Conservation (phyloP, 768 basidiomycete species). For the Infundibulicybe gibba region DNA sequence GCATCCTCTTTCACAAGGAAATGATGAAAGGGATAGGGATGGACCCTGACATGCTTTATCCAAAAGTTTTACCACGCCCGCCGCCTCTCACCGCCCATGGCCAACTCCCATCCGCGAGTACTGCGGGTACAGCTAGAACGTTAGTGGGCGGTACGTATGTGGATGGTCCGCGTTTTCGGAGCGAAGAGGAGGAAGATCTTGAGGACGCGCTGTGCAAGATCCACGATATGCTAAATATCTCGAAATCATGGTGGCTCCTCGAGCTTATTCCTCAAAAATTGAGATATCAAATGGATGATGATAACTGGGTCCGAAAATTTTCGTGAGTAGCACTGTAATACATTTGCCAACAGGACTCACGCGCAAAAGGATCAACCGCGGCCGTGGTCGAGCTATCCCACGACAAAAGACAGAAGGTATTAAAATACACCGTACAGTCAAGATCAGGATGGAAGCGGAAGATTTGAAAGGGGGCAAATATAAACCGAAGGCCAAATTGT, state of each 20-base stretch:
- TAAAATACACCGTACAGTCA: slow-evolving; percentile 45
- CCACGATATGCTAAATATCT: slow-evolving; percentile 54
- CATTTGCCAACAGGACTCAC: too few species aligned
- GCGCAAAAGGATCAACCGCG: slow-evolving; percentile 33
- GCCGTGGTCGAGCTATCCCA: slow-evolving; percentile 36
- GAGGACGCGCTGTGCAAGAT: slow-evolving; percentile 46
- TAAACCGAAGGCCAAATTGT: slow-evolving; percentile 26
- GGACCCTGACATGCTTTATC: slow-evolving; percentile 41
- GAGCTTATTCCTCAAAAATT: slow-evolving; percentile 45
- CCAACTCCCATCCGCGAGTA: slow-evolving; percentile 8
- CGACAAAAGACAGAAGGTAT: slow-evolving; percentile 28
- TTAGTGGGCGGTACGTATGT: slow-evolving; percentile 19
- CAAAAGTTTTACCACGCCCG: slow-evolving; percentile 34
- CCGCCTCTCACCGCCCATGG: slow-evolving; percentile 28
- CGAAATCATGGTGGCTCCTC: slow-evolving; percentile 61
- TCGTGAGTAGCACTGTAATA: slow-evolving; percentile 23
- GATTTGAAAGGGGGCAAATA: slow-evolving; percentile 22
- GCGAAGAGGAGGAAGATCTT: slow-evolving; percentile 60
- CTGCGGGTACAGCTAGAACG: slow-evolving; percentile 15
- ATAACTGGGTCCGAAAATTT: slow-evolving; percentile 32
- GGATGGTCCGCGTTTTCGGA: slow-evolving; percentile 32
- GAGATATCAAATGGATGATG: slow-evolving; percentile 36
- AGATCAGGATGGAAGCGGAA: slow-evolving; percentile 39
- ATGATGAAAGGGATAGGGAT: slow-evolving; percentile 43
- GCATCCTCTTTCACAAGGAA: slow-evolving; percentile 54